Evolutionary conservation across 2,329 filamentous ascomycete species (phyloP).

Genomic region (Daldinia sp.): DNA sequence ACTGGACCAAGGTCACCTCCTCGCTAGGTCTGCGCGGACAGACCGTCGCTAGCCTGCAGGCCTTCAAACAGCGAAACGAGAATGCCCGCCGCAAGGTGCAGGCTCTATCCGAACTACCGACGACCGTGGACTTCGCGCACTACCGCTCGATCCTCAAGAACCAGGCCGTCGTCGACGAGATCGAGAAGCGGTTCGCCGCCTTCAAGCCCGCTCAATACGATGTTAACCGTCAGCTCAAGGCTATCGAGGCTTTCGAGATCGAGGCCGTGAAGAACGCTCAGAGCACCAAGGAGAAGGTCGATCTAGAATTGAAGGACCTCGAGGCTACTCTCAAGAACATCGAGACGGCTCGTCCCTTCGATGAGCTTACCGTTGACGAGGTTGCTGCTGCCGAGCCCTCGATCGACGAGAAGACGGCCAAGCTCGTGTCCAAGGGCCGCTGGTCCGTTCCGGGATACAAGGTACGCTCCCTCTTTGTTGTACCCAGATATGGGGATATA

Average conservation of each 20-base stretch:
- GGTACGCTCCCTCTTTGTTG: constrained; percentile 67
- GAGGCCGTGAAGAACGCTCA: constrained; percentile 97
- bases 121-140: constrained; percentile 89
- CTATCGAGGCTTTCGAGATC: constrained; percentile 96
- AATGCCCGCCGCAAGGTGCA: constrained; percentile 95
- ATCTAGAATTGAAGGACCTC: constrained; percentile 92
- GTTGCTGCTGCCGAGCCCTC: constrained; percentile 93
- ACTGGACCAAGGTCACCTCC: constrained; percentile 95
- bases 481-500: neutral
- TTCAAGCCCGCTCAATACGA: constrained; percentile 97
- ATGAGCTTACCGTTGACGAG: constrained; percentile 97
- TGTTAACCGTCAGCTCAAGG: constrained; percentile 92
- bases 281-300: constrained; percentile 96
- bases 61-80: constrained; percentile 99
- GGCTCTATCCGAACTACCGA: constrained; percentile 83
- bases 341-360: constrained; percentile 93
- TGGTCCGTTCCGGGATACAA: constrained; percentile 99
- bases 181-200: constrained; percentile 91
- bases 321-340: constrained; percentile 97
- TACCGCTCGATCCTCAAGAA: constrained; percentile 97
- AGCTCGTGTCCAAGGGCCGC: constrained; percentile 97
- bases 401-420: constrained; percentile 95
- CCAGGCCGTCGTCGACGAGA: constrained; percentile 93
- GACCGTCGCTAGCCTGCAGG: constrained; percentile 89
- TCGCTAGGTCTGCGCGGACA: constrained; percentile 96